Conservation (phyloP, 306 rosid species). For the Gillenia trifoliata region DNA sequence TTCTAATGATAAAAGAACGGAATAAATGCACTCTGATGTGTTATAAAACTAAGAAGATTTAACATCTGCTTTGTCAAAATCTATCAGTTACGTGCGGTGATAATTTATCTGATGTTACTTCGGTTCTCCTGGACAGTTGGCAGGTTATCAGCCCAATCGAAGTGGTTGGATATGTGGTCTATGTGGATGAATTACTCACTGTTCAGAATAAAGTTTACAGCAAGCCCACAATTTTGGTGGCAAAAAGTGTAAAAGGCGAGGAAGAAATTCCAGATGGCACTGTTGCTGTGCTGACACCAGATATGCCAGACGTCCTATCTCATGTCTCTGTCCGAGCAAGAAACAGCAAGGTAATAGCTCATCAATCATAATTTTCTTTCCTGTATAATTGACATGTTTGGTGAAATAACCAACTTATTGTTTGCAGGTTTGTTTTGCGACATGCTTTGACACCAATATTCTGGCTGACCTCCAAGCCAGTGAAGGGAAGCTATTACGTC, state of each 20-base stretch:
- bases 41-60: neutral
- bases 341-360: conserved; percentile 71
- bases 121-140: conserved; percentile 66
- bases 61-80: neutral
- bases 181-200: conserved; percentile 82
- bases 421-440: conserved; percentile 89
- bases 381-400: neutral
- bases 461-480: conserved; percentile 62
- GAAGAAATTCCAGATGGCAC: conserved; percentile 99
- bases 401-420: conserved; percentile 10
- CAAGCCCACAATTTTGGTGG: conserved; percentile 88
- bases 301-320: conserved; percentile 97
- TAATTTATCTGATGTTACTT: conserved; percentile 33
- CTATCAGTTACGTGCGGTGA: neutral
- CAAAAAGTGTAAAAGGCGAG: conserved; percentile 84
- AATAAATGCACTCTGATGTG: neutral
- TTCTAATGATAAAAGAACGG: neutral
- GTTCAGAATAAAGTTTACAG: conserved; percentile 82
- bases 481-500: conserved; percentile 66
- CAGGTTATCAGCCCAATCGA: conserved; percentile 97
- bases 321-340: conserved; percentile 99
- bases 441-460: conserved; percentile 84
- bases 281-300: conserved; percentile 97
- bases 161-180: conserved; percentile 78
- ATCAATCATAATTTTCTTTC: conserved; percentile 16